Conservation (phyloP, 805 yeast species). For the Cyberlindnera euphorbiiphila region DNA sequence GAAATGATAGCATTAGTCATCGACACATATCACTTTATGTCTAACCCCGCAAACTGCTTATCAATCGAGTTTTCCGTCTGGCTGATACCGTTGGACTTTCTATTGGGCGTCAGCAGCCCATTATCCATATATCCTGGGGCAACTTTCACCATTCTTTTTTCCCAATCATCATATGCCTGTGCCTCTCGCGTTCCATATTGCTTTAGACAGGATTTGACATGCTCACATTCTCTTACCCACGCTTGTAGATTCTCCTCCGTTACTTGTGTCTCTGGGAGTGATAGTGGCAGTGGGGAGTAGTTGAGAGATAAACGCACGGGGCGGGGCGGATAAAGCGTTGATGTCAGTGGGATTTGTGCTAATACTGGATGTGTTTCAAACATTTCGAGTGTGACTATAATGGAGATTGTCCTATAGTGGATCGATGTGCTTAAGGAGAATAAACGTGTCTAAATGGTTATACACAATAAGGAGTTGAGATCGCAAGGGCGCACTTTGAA, state of each 20-base stretch:
- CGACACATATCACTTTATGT: conserved; percentile 25
- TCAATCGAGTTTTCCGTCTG: neutral
- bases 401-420: conserved; percentile 6
- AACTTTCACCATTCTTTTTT: conserved; percentile 24
- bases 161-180: conserved; percentile 32
- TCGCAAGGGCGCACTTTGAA: neutral
- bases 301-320: conserved; percentile 50
- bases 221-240: conserved; percentile 32
- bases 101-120: conserved; percentile 21
- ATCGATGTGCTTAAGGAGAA: neutral
- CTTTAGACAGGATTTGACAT: conserved; percentile 27
- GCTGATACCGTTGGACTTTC: conserved; percentile 2
- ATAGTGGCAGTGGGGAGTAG: conserved; percentile 37
- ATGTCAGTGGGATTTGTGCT: conserved; percentile 45
- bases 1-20: too few species aligned
- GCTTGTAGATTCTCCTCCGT: conserved; percentile 28
- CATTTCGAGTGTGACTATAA: too few species aligned
- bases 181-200: conserved; percentile 26
- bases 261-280: conserved; percentile 31
- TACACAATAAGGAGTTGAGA: neutral
- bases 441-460: neutral
- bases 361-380: conserved; percentile 9
- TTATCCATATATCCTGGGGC: conserved; percentile 42
- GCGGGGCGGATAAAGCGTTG: conserved; percentile 50
- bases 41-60: conserved; percentile 8